Evolutionary conservation across 2,329 filamentous ascomycete species (phyloP), one percentile per base, ranked within the genome.

Genomic region (Cladosporium sp.): DNA sequence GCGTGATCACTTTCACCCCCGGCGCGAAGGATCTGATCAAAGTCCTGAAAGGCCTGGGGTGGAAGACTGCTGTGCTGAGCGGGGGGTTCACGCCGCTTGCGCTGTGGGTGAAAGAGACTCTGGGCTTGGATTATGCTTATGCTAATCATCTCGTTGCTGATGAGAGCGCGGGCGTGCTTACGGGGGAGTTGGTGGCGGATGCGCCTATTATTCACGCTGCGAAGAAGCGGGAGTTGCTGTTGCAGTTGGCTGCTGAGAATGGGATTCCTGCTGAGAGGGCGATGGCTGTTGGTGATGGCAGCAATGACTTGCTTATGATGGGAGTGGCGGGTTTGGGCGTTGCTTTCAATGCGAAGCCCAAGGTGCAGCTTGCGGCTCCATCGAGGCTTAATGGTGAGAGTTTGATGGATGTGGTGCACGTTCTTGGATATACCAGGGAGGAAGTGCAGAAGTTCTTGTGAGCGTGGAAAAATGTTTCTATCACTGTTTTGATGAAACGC

Each of bases 71-170:
- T 0, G 94, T 99, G 5, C 80, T 97, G 34, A 96, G 92, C 36
- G 95, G 95, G 53, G 95, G 95, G 0, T 99, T 99, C 79, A 87
- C 91, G 69, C 93, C 94, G 0, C 81, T 98, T 69, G 96, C 95
- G 0, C 85, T 88, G 65, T 98, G 93, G 92, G 85, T 98, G 39
- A 93, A 91, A 18, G 83, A 83, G 48, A 84, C 92, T 73, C 82
- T 99, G 28, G 92, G 92, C 16, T 86, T 99, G 65, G 91, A 98
- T 77, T 89, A 97, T 74, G 93, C 92, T 0, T 88, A 90, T 76
- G 95, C 95, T 48, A 99, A 99, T 77, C 89, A 94, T 72, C 89
- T 94, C 0, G 85, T 88, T 18, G 82, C 90, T 18, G 87, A 88
- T 67, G 81, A 85, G 6, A 75, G 77, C 30, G 74, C 74, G 5